phyloP scores from a whole-genome alignment of 306 rosid genomes.

The Trichosanthes truncata region DNA sequence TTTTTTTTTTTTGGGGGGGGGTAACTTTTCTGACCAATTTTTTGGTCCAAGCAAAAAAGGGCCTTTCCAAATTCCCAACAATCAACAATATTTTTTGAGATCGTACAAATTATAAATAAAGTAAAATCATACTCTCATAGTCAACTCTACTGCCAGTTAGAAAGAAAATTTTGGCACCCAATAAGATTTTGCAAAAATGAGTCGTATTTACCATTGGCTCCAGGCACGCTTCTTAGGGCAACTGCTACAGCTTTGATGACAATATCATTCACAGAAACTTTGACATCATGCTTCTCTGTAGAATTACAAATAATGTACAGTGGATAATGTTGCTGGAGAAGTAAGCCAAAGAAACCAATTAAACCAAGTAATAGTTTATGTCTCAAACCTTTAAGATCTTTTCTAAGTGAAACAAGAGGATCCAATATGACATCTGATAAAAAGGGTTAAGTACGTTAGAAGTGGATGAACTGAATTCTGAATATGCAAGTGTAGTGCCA shows the following conservation, averaged over 20 bases:
- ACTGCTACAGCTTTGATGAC: constrained; percentile 93
- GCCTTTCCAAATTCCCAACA: not conserved
- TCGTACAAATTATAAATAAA: not conserved
- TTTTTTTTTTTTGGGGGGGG: not conserved
- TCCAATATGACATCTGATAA: constrained; percentile 69
- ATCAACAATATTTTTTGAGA: not conserved
- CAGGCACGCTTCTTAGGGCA: constrained; percentile 74
- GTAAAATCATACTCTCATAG: not conserved
- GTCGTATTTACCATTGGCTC: constrained; percentile 71
- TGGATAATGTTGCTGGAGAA: constrained; percentile 12
- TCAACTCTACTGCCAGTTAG: not conserved
- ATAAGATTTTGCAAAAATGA: not conserved
- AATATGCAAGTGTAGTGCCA: not conserved
- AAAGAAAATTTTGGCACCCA: not conserved
- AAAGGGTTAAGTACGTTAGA: constrained; percentile 21
- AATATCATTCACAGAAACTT: constrained; percentile 97
- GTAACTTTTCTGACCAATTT: not conserved
- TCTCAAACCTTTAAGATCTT: constrained; percentile 74
- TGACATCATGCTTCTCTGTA: constrained; percentile 80
- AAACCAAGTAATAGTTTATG: constrained; percentile 3
- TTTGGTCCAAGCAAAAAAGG: not conserved
- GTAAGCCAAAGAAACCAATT: constrained; percentile 10
- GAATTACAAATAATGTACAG: constrained; percentile 26
- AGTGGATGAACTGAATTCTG: constrained; percentile 7
- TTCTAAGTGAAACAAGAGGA: constrained; percentile 88